Base-by-base conservation (phyloP, 129 eudicot genomes). In the Pseudognaphalium luteoalbum region DNA sequence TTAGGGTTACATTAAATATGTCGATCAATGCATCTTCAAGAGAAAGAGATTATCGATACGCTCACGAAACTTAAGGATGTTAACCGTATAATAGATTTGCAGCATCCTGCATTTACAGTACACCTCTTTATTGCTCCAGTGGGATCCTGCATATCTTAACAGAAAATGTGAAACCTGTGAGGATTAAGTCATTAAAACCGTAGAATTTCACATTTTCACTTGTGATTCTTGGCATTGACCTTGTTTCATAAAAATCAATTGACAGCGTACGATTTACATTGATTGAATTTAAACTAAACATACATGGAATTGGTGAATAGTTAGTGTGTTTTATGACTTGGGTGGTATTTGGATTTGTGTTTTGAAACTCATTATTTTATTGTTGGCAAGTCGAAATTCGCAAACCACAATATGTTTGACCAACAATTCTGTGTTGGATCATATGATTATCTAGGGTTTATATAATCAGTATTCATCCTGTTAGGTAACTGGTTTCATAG, bases 71-170 rank as follows among this genome's bases (percentile, higher is more conserved):
- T 59, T 9, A 4, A 61, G 19, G 4, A 20, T 39, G 35, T 12
- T 11, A 16, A 34, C 47, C 4, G 57, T 16, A 68, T 42, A 8
- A 19, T 64, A 32, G 33, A 32, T 29, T 15, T 64, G 69, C n/a
- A 64, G 69, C 41, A 64, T 61, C 66, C 66, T 61, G 66, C 35
- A 61, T 7, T 61, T 61, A 61, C 69, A 64, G 69, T 57, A 16
- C 11, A 64, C 44, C 19, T 16, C 42, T 25, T 32, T 44, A 64
- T 64, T 64, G 9, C 20, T 64, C 62, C 20, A 14, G 54, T 47
- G 54, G 54, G 9, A 47, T 47, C n/a, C 54, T 3, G 54, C 54
- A 47, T 14, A 47, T 47, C n/a, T 12, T 14, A 12, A 47, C 54
- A 12, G 54, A 3, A 47, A 47, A 0, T 47, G n/a, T 47, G 54